A percentile compares a stretch with the other conserved stretches of the same genome.
Conservation (phyloP, 73 alveolate species). For the Symbiodinium natans region DNA sequence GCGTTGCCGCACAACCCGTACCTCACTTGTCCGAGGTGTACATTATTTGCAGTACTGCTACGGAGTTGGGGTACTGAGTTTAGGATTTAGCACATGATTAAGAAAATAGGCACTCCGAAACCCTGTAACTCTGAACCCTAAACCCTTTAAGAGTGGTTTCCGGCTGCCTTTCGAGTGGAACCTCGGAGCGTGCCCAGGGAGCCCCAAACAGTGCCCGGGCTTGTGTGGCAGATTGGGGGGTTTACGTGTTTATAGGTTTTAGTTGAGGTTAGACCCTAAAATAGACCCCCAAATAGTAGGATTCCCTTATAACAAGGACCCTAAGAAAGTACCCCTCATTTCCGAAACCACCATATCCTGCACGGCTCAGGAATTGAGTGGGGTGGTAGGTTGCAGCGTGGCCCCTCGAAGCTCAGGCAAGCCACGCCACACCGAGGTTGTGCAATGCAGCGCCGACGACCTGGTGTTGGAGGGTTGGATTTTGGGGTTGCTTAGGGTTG, state of each 20-base stretch:
- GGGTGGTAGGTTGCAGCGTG: background rate
- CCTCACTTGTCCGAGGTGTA: background rate
- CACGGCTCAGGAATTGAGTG: no score
- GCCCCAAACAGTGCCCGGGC: background rate
- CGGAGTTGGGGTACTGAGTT: background rate
- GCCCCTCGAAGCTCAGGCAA: background rate
- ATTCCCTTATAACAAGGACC: no score
- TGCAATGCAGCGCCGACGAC: slow-evolving; percentile 82
- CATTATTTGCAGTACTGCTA: background rate
- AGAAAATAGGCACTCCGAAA: no score
- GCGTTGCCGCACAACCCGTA: slow-evolving; percentile 63
- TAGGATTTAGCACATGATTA: background rate
- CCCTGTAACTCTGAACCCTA: background rate
- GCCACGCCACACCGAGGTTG: slow-evolving; percentile 74
- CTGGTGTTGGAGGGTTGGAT: background rate
- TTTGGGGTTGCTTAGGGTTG: background rate
- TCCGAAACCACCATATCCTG: no score
- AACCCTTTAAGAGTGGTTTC: background rate
- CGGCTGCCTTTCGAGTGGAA: background rate
- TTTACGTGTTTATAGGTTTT: background rate
- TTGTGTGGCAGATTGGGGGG: background rate
- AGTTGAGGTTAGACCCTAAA: no score
- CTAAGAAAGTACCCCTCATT: no score
- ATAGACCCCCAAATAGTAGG: background rate
- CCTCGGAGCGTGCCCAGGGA: background rate